Base-by-base conservation (phyloP, 768 basidiomycete species). In the Amanita brunnescens region DNA sequence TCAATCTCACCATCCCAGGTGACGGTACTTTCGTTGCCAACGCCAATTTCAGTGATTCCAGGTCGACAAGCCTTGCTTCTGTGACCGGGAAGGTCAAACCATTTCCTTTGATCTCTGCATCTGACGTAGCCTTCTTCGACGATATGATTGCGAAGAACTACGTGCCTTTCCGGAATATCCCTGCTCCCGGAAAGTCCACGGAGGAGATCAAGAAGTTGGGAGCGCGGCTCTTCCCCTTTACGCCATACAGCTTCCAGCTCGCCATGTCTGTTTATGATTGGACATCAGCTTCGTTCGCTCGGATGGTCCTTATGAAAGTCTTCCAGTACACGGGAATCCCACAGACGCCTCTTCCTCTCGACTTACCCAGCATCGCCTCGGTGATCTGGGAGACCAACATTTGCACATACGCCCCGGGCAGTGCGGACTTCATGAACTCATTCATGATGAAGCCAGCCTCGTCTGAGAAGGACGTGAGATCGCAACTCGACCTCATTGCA, bases 251-350 rank as follows among this genome's bases (percentile, higher is more conserved):
- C 43, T 55, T 46, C 14, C 20, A 55, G 20, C 40, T 55, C 7
- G 54, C 54, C 6, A 34, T 55, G 37, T 5, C 52, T 34, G 38
- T 38, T 18, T 38, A 38, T 9, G 37, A 38, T 18, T 38, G 37
- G 37, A 38, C 37, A 6, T 16, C 37, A 16, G 37, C 37, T 18
- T 38, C 37, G 20, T 38, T 38, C 10, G 39, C 52, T 6, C 54
- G 54, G 12, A 45, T 55, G 53, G 54, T 55, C 6, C 35, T 55
- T 21, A 35, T 35, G 18, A 55, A 54, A 52, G 46, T 55, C 16
- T 55, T 55, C 41, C 54, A 55, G 37, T 55, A 47, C n/a, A 55
- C 54, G 0, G 32, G 41, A 2, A 45, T 55, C 10, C 52, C 39
- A 13, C 7, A 13, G 21, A 13, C 13, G 14, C 54, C 54, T 21